phyloP scores from a whole-genome alignment of 2,329 filamentous ascomycete species.

The Neocatenulostroma microsporum region DNA sequence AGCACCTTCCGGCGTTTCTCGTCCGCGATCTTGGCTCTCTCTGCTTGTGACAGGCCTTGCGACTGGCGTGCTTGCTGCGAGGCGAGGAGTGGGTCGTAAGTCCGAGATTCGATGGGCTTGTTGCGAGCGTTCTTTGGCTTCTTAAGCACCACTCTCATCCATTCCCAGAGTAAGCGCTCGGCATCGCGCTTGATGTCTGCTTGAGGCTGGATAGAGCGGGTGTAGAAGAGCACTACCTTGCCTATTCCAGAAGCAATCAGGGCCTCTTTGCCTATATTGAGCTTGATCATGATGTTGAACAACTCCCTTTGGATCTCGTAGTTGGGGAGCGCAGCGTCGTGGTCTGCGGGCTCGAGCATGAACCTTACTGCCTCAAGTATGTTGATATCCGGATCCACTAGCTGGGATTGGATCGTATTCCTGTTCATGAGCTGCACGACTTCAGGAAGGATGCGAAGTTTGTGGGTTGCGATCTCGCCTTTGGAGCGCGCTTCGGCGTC shows the following conservation, averaged over 20 bases:
- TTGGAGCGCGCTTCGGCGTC: conserved; percentile 76
- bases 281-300: conserved; percentile 67
- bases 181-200: conserved; percentile 85
- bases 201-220: conserved; percentile 85
- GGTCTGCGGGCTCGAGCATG: conserved; percentile 87
- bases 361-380: conserved; percentile 76
- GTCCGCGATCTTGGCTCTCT: conserved; percentile 36
- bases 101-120: conserved; percentile 49
- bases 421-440: conserved; percentile 83
- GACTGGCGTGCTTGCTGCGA: conserved; percentile 15
- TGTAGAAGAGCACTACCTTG: conserved; percentile 95
- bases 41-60: conserved; percentile 21
- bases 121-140: conserved; percentile 81
- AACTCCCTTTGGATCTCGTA: conserved; percentile 97
- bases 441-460: conserved; percentile 86
- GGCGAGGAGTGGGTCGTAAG: conserved; percentile 49
- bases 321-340: conserved; percentile 81
- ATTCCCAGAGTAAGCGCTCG: conserved; percentile 85
- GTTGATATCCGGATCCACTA: conserved; percentile 91
- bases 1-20: conserved; percentile 47
- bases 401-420: conserved; percentile 73
- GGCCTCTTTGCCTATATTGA: conserved; percentile 86
- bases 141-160: conserved; percentile 80
- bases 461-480: conserved; percentile 77
- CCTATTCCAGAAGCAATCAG: conserved; percentile 88